A percentile compares a stretch with the other conserved stretches of the same genome.
These are phyloP conservation scores for Paraleonurus japonicus DNA, from an alignment of 257 asterid species.

Conservation along the genomic window DNA sequence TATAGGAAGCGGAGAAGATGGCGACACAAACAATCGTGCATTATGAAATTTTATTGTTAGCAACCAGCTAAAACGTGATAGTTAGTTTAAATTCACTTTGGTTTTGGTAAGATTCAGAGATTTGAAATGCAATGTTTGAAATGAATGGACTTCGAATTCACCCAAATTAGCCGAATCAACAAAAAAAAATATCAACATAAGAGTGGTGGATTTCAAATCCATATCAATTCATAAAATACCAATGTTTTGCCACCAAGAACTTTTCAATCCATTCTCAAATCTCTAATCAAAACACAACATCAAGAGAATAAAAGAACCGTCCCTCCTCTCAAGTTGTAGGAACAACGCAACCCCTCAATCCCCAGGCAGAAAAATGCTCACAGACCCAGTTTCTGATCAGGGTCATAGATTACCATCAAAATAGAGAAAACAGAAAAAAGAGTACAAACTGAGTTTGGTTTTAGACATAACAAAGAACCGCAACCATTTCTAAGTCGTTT, in stretches of 20 bases:
- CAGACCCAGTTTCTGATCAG: not conserved
- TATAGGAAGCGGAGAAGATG: not conserved
- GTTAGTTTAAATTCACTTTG: not conserved
- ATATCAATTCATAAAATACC: not conserved
- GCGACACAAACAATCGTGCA: not conserved
- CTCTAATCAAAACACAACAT: not conserved
- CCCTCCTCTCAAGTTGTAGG: not conserved
- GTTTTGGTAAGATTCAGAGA: not conserved
- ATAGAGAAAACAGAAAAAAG: not conserved
- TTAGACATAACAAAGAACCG: not conserved
- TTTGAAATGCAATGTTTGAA: not conserved
- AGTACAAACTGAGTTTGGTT: not conserved
- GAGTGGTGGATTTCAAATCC: not conserved
- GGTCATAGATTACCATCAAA: not conserved
- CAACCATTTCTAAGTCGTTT: slow-evolving; percentile 1
- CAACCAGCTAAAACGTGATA: not conserved
- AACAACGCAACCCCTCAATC: not conserved
- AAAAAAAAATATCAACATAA: not conserved
- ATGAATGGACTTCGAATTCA: not conserved
- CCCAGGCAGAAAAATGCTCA: not conserved
- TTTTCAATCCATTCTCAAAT: not conserved
- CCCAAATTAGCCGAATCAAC: not conserved
- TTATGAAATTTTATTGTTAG: not conserved
- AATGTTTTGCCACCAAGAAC: not conserved
- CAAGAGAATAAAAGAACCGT: not conserved